Base-by-base conservation (phyloP, 768 basidiomycete genomes). In the Pulveroboletus sp. region DNA sequence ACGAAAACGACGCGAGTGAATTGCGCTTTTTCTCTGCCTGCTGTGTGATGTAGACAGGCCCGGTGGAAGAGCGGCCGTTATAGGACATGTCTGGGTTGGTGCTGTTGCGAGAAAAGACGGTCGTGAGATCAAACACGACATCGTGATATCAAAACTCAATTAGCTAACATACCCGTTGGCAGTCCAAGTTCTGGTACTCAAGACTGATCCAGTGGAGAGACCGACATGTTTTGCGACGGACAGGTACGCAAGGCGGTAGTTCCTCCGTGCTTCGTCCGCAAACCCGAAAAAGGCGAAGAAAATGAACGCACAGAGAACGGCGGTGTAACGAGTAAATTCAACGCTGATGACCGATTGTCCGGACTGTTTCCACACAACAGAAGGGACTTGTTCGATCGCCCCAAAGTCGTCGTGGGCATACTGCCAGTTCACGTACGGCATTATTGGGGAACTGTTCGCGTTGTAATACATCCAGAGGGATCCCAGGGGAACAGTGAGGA, bases 251-350 rank as follows among this genome's bases (percentile, higher is more conserved):
- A 62, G 60, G 9, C 74, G 71, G 60, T 86, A 86, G 51, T 83
- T 73, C 58, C 69, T 76, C 58, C 69, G 71, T 27, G 85, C 82
- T 65, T 86, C 85, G 36, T 82, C 82, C 4, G 80, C 81, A 42
- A 85, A 80, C 0, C 83, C 85, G 58, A 88, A 87, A 73, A 83
- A 85, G 12, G 62, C 69, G 59, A 86, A 87, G 71, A 87, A 86
- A 38, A 80, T 15, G 48, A 83, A 57, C 5, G 81, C 77, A 52
- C 76, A 78, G 26, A 76, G n/a, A 11, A 81, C 54, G 12, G 68
- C n/a, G 8, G 69, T 39, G 76, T 77, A 82, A 26, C 83, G 76
- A 21, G 53, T 67, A 14, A 75, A 41, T 57, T 82, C 78, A 5
- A 74, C 17, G 3, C 61, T 56, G 8, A 51, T 28, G 2, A 62